Evolutionary conservation across 2,329 filamentous ascomycete genomes (phyloP), one percentile per base, ranked within the genome.

Genomic region (Rachicladosporium sp.): DNA sequence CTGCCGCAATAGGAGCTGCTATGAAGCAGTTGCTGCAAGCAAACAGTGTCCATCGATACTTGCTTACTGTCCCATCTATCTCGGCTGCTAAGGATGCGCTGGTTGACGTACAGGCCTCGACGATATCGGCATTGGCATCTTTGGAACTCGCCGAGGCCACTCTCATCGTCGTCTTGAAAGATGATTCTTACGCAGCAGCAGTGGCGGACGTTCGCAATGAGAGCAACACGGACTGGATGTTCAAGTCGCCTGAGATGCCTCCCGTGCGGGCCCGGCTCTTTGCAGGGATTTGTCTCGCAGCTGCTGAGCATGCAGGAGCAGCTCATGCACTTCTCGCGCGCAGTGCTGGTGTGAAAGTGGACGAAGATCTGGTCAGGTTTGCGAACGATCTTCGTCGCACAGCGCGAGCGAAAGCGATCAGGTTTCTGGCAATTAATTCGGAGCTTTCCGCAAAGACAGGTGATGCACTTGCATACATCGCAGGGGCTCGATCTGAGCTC

Each of bases 171-270:
- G 86, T 96, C 1, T 61, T 93, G 36, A 96, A 96, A 52, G 89
- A 96, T 55, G 91, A 98, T 54, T 87, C 89, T 0, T 96, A 95
- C 54, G 82, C 89, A 1, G 78, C 82, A 2, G 74, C 80, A 5
- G 80, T 93, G 2, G 78, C 86, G 1, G 84, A 93, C 52, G 76
- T 80, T 41, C 74, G 88, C 35, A 93, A 93, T 55, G 76, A 80
- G 38, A 78, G 80, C 49, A 86, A 88, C 59, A 86, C 75, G 44
- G 89, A 96, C 49, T 98, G 89, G 89, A 96, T 96, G 87, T 93
- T 91, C 60, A 85, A 82, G 52, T 75, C 86, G 0, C 86, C 89
- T 1, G 78, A 86, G 37, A 84, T 95, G 36, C 82, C 87, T 27
- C 88, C 89, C 56, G 87, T 94, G 11, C 78, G 89, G 35, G 86